Evolutionary conservation across 768 basidiomycete species (phyloP).

Genomic region (Mycena metata): DNA sequence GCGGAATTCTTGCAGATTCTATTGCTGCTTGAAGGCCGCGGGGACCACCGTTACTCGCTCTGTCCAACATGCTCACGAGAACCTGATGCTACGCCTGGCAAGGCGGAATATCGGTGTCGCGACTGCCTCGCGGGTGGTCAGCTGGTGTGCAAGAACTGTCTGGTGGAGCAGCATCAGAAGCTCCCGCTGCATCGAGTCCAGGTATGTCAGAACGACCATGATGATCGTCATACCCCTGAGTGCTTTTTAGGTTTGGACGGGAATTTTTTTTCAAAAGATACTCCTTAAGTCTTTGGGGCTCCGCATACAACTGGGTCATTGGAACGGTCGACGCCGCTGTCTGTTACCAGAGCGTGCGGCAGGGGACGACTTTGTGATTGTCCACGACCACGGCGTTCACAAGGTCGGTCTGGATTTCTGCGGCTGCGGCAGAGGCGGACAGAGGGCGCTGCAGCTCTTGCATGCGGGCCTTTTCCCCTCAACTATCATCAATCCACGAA

Average conservation of each 20-base stretch:
- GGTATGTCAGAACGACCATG: no score
- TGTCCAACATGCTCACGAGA: background rate
- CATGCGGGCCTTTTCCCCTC: constrained; percentile 29
- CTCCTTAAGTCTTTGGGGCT: constrained; percentile 28
- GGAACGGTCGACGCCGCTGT: background rate
- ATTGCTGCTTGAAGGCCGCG: constrained; percentile 28
- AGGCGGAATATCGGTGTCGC: constrained; percentile 11
- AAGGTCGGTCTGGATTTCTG: constrained; percentile 31
- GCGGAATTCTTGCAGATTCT: constrained; percentile 34
- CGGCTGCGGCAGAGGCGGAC: constrained; percentile 18
- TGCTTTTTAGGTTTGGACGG: constrained; percentile 33
- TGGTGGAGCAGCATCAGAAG: background rate
- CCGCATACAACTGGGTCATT: constrained; percentile 33
- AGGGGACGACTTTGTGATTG: constrained; percentile 19
- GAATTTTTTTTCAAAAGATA: background rate
- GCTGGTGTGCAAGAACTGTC: constrained; percentile 18
- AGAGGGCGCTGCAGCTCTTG: constrained; percentile 25
- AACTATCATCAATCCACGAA: constrained; percentile 23
- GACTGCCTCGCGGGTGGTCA: constrained; percentile 22
- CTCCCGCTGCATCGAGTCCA: constrained; percentile 33
- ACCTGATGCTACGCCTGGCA: background rate
- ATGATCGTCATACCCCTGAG: no score
- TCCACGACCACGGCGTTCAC: constrained; percentile 31
- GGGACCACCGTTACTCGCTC: background rate
- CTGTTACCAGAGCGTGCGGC: background rate